Conservation (phyloP, 2,329 filamentous ascomycete species). For the Atkinsonella hypoxylon region DNA sequence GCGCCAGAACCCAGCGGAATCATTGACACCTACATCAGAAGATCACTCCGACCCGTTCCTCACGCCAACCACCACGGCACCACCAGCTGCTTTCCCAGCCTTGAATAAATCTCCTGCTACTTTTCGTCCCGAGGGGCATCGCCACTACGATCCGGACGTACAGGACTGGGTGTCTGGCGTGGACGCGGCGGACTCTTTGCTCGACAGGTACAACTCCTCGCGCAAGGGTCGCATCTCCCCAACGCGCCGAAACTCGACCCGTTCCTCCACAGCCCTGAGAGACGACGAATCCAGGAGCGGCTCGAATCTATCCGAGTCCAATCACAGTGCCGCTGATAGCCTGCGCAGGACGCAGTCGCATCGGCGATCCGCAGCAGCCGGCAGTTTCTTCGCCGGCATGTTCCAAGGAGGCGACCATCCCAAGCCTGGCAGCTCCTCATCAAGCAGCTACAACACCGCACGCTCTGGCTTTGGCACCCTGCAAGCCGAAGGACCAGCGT, state of each 20-base stretch:
- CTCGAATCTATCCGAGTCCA: conserved; percentile 45
- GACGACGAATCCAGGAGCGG: conserved; percentile 41
- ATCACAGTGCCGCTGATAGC: conserved; percentile 32
- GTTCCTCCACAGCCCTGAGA: conserved; percentile 22
- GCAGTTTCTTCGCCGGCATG: conserved; percentile 17
- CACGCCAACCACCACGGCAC: conserved; percentile 25
- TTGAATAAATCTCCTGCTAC: conserved; percentile 21
- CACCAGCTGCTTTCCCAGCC: conserved; percentile 16
- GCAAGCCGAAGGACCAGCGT: conserved; percentile 38
- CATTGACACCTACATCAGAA: conserved; percentile 23
- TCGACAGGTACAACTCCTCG: conserved; percentile 30
- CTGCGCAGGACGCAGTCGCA: conserved; percentile 23
- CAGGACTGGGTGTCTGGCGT: conserved; percentile 46
- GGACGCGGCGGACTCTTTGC: conserved; percentile 40
- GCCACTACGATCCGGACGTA: conserved; percentile 36
- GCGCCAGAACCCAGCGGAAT: not conserved
- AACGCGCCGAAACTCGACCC: conserved; percentile 24
- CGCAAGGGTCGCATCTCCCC: conserved; percentile 26
- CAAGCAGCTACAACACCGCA: conserved; percentile 40
- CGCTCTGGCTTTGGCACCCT: conserved; percentile 38
- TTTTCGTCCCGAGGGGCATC: conserved; percentile 28
- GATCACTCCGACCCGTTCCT: conserved; percentile 37
- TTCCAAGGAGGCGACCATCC: conserved; percentile 16
- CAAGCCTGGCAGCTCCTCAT: conserved; percentile 28
- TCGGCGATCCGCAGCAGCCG: conserved; percentile 19